Evolutionary conservation across 2,329 filamentous ascomycete species (phyloP), one percentile per base, ranked within the genome.

Genomic region (Xylaria sp.): DNA sequence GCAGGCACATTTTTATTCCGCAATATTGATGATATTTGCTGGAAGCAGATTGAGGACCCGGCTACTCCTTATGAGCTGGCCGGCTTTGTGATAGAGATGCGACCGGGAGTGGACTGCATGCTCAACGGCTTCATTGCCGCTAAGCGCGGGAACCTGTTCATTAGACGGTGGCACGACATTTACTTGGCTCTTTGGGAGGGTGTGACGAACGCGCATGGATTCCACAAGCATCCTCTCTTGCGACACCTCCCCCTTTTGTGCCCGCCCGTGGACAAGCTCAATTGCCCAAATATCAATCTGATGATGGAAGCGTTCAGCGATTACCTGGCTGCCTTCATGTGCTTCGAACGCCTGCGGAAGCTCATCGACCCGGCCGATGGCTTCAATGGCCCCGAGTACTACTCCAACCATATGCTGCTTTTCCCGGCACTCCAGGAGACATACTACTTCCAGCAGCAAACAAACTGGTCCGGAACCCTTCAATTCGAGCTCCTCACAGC

Each of bases 71-170:
- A 80, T 49, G 78, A 82, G 66, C 72, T 81, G 31, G 75, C 75
- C 12, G 76, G 72, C 1, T 76, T 77, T 39, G 70, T 71, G 51
- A 75, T 79, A 36, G 74, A 78, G 31, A 70, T 76, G 69, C 72
- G 75, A 10, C 75, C 73, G 13, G 72, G 70, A 12, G 71, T 74
- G 10, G 70, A 76, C n/a, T 71, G 72, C 48, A 75, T 76, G 72
- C 58, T 76, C 33, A 86, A 85, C 61, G 80, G 82, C 57, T 84
- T 85, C 68, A 78, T 85, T 13, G 81, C 82, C 1, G 74, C 79
- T 1, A 79, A 82, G 46, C 80, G 81, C 43, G 79, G 79, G 10
- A 82, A 84, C 62, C 74, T 75, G 0, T 84, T 85, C 67, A 82
- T 85, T 64, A 81, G 80, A 70, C 78, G 75, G 66, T 84, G 83